Evolutionary conservation across 2,329 filamentous ascomycete species (phyloP).

Genomic region (Colletotrichum spinosum): DNA sequence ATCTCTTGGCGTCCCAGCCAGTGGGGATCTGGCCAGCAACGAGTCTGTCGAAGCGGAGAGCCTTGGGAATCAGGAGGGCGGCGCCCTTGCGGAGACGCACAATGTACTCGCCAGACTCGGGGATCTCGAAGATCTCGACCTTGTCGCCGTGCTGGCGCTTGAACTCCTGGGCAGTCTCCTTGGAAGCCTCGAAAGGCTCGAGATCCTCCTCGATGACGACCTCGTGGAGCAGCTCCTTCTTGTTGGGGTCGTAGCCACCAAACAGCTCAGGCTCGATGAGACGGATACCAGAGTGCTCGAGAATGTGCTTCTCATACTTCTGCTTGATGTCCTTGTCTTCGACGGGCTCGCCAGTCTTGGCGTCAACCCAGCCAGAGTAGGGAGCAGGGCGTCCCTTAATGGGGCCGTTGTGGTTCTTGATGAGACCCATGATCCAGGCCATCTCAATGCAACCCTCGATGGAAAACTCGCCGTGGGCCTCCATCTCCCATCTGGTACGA

Average conservation of each 20-base stretch:
- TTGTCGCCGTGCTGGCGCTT: slow-evolving; percentile 97
- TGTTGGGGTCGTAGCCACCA: slow-evolving; percentile 95
- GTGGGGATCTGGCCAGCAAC: slow-evolving; percentile 97
- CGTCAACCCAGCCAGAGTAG: slow-evolving; percentile 97
- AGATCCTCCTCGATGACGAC: slow-evolving; percentile 97
- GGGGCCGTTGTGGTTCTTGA: slow-evolving; percentile 97
- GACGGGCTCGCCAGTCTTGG: slow-evolving; percentile 93
- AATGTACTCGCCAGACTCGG: slow-evolving; percentile 92
- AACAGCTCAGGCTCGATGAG: slow-evolving; percentile 98
- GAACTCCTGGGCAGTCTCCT: slow-evolving; percentile 98
- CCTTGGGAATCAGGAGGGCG: slow-evolving; percentile 95
- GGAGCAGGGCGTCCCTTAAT: slow-evolving; percentile 85
- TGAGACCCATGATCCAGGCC: slow-evolving; percentile 99
- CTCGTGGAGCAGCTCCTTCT: slow-evolving; percentile 98
- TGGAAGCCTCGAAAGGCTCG: slow-evolving; percentile 95
- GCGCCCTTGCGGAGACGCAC: slow-evolving; percentile 97
- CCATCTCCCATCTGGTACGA: slow-evolving; percentile 99
- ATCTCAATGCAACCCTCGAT: slow-evolving; percentile 98
- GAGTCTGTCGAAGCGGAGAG: slow-evolving; percentile 94
- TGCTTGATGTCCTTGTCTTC: slow-evolving; percentile 98
- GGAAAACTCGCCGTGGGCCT: slow-evolving; percentile 95
- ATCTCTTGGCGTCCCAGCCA: slow-evolving; percentile 96
- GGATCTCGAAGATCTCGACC: slow-evolving; percentile 96
- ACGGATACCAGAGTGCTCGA: slow-evolving; percentile 97
- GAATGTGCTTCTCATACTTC: slow-evolving; percentile 97